Percentiles rank a stretch among this genome's conserved stretches.
Conservation (phyloP, 306 rosid genomes). For the Adenanthera pavonina region DNA sequence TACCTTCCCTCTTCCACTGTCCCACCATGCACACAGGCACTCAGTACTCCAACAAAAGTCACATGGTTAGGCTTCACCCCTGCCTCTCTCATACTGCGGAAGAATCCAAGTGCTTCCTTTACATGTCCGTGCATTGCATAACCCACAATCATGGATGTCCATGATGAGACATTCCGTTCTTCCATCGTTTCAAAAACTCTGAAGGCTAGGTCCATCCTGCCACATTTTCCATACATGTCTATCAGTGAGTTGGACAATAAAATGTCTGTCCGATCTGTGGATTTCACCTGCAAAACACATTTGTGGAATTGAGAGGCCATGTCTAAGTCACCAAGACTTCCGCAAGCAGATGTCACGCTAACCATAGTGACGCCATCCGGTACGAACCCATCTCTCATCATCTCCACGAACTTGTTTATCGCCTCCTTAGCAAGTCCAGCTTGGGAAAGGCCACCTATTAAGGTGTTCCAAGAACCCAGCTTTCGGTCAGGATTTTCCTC, state of each 20-base stretch:
- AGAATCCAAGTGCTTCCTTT: slow-evolving; percentile 69
- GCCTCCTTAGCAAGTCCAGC: slow-evolving; percentile 65
- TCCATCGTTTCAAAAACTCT: slow-evolving; percentile 63
- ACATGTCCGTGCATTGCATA: slow-evolving; percentile 79
- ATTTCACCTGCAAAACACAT: slow-evolving; percentile 58
- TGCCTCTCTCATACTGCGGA: slow-evolving; percentile 61
- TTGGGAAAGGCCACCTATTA: slow-evolving; percentile 69
- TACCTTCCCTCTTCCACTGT: slow-evolving; percentile 64
- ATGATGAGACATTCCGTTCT: slow-evolving; percentile 61
- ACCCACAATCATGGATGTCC: slow-evolving; percentile 89
- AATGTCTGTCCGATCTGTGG: slow-evolving; percentile 43
- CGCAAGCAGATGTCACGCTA: slow-evolving; percentile 70
- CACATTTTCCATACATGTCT: slow-evolving; percentile 91
- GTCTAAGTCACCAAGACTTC: slow-evolving; percentile 63
- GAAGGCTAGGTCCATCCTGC: slow-evolving; percentile 72
- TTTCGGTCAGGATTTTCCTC: slow-evolving; percentile 67
- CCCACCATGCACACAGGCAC: slow-evolving; percentile 86
- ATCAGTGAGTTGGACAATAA: slow-evolving; percentile 68
- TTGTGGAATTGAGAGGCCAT: slow-evolving; percentile 69
- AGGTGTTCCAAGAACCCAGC: slow-evolving; percentile 82
- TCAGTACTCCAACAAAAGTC: slow-evolving; percentile 74
- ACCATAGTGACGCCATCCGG: slow-evolving; percentile 75
- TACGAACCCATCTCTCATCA: slow-evolving; percentile 58
- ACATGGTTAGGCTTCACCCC: slow-evolving; percentile 71
- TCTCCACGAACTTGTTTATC: slow-evolving; percentile 46